phyloP scores from a whole-genome alignment of 257 asterid genomes.

The Cynanchum wilfordii region DNA sequence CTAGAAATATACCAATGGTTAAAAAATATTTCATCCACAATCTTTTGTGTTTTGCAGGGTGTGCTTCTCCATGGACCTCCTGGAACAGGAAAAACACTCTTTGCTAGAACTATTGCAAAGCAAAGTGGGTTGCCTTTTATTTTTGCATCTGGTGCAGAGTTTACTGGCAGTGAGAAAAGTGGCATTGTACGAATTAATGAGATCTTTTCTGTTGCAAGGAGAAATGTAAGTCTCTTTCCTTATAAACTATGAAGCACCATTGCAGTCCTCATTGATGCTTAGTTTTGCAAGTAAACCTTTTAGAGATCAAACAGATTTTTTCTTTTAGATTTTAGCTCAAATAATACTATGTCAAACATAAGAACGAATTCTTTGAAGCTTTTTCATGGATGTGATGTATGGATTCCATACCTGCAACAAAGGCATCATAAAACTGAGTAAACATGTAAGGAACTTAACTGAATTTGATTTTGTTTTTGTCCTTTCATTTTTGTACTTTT shows the following conservation, averaged over 20 bases:
- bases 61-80: constrained; percentile 99
- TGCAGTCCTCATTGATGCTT: background rate
- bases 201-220: constrained; percentile 78
- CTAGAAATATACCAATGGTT: constrained; percentile 14
- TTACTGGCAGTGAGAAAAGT: constrained; percentile 92
- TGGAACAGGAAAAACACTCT: constrained; percentile 97
- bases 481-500: background rate
- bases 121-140: constrained; percentile 97
- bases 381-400: background rate
- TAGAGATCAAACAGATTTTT: background rate
- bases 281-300: background rate
- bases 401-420: background rate
- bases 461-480: background rate
- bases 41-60: constrained; percentile 52
- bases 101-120: constrained; percentile 91
- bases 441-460: background rate
- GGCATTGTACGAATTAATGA: constrained; percentile 89
- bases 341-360: constrained; percentile 1
- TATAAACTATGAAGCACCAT: background rate
- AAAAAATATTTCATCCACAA: constrained; percentile 8
- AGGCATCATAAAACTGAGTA: background rate
- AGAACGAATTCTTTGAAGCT: background rate
- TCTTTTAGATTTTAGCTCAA: background rate
- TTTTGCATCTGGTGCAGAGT: constrained; percentile 99
- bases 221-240: constrained; percentile 59